These are phyloP conservation scores for Martiniozyma abietophila DNA, from an alignment of 805 yeast genomes.

Conservation along the genomic window DNA sequence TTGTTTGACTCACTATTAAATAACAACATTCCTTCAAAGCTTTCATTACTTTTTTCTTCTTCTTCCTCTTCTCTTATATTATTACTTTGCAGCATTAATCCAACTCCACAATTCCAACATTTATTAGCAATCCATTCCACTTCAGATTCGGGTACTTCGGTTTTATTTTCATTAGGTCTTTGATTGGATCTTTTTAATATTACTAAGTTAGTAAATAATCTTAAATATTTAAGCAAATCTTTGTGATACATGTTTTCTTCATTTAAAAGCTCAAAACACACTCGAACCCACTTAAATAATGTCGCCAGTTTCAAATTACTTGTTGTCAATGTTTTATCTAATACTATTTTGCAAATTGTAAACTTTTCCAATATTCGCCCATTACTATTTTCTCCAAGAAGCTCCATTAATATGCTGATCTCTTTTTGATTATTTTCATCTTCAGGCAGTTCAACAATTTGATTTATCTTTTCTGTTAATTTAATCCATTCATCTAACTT, in stretches of 20 bases:
- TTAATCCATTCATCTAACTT: not conserved
- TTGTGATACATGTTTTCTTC: conserved; percentile 1
- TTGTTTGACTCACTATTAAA: not conserved
- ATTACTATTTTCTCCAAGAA: not conserved
- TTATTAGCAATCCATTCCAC: conserved; percentile 29
- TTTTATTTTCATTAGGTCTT: conserved; percentile 1
- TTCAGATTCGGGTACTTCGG: conserved; percentile 17
- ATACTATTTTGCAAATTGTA: conserved; percentile 3
- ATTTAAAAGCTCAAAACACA: conserved; percentile 3
- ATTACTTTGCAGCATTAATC: conserved; percentile 9
- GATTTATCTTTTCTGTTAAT: not conserved
- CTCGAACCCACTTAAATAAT: conserved; percentile 7
- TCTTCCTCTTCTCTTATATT: not conserved
- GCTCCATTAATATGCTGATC: conserved; percentile 2
- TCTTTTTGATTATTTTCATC: not conserved
- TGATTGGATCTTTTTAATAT: conserved; percentile 6
- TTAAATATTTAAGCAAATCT: conserved; percentile 1
- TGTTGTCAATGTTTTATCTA: conserved; percentile 3
- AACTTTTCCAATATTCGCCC: not conserved
- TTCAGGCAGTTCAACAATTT: not conserved
- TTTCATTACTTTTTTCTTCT: too few relatives aligned
- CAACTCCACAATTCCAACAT: conserved; percentile 33
- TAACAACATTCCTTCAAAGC: too few relatives aligned
- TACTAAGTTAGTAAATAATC: too few relatives aligned
- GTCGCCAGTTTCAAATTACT: not conserved